Evolutionary conservation across 441 rosid genomes (phyloP).

Genomic region (Omphalea diandra): DNA sequence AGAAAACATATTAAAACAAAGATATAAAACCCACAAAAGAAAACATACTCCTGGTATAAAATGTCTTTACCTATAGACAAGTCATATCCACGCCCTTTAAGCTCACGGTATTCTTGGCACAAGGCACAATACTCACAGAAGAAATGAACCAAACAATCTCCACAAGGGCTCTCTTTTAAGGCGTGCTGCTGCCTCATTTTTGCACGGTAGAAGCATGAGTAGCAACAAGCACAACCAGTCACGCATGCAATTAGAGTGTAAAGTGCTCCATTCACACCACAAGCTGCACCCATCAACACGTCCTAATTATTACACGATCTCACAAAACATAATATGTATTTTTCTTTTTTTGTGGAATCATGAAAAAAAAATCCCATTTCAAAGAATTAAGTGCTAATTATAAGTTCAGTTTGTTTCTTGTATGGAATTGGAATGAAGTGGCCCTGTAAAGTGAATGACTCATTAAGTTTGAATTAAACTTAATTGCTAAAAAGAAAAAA

Average conservation of each 20-base stretch:
- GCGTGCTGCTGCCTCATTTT: constrained; percentile 48
- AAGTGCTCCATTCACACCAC: constrained; percentile 46
- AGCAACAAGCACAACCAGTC: constrained; percentile 40
- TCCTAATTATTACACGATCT: neutral
- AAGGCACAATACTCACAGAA: constrained; percentile 47
- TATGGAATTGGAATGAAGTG: too few species aligned
- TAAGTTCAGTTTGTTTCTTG: too few species aligned
- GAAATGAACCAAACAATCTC: constrained; percentile 52
- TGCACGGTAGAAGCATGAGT: constrained; percentile 45
- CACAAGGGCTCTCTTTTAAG: constrained; percentile 39
- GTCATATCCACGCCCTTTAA: constrained; percentile 40
- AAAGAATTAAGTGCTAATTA: too few species aligned
- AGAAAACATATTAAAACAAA: neutral
- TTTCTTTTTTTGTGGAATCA: too few species aligned
- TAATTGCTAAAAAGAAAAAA: too few species aligned
- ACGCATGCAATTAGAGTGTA: constrained; percentile 42
- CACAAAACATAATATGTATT: neutral
- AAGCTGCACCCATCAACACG: constrained; percentile 31
- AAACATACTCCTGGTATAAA: neutral
- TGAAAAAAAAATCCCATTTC: too few species aligned
- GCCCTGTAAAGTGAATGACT: too few species aligned
- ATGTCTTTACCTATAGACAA: constrained; percentile 30
- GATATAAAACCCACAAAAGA: neutral
- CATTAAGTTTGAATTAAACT: too few species aligned
- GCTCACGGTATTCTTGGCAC: constrained; percentile 59